Conservation (phyloP, 2,329 filamentous ascomycete species). For the Dactylellina cionopaga region DNA sequence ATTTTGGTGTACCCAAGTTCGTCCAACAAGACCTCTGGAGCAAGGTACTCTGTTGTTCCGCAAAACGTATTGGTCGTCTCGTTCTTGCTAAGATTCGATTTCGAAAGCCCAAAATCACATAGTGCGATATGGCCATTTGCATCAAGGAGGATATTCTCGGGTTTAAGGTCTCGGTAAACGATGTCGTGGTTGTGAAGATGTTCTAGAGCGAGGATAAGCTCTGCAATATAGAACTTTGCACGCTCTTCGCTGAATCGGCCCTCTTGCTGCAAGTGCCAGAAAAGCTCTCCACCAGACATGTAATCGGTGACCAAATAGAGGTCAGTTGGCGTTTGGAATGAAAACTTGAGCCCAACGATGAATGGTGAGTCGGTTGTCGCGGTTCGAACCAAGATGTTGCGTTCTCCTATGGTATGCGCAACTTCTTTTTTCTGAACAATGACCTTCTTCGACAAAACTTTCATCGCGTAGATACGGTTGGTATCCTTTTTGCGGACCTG, state of each 20-base stretch:
- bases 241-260: constrained; percentile 93
- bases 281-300: constrained; percentile 98
- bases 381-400: constrained; percentile 95
- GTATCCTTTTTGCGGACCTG: constrained; percentile 98
- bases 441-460: constrained; percentile 98
- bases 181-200: constrained; percentile 97
- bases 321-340: constrained; percentile 96
- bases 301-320: constrained; percentile 99
- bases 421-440: constrained; percentile 99
- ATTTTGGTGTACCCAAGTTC: constrained; percentile 99
- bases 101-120: constrained; percentile 96
- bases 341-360: constrained; percentile 97
- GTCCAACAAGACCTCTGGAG: constrained; percentile 92
- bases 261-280: constrained; percentile 98
- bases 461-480: constrained; percentile 97
- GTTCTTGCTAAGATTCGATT: constrained; percentile 95
- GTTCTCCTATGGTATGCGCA: constrained; percentile 93
- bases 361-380: constrained; percentile 96
- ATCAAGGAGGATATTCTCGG: constrained; percentile 95
- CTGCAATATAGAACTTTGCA: constrained; percentile 98
- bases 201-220: constrained; percentile 92
- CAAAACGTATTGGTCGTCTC: constrained; percentile 99
- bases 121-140: constrained; percentile 97
- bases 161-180: constrained; percentile 96
- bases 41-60: constrained; percentile 96